Conservation (phyloP, 1,139 yeast genomes). For the Hansenula anomala region DNA sequence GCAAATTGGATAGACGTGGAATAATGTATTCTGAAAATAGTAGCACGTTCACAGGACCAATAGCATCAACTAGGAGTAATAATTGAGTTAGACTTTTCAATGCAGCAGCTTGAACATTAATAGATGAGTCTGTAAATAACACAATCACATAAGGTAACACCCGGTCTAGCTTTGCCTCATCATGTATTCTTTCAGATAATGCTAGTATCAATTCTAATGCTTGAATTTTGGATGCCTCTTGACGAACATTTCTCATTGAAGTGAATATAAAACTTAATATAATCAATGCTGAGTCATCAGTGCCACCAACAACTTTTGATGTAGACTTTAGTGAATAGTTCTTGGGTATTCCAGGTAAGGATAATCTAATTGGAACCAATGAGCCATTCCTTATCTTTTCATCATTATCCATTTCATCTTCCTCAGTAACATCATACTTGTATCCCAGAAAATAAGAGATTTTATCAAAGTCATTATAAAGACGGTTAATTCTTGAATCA, state of each 20-base stretch:
- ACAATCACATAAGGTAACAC: conserved; percentile 73
- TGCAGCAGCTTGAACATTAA: conserved; percentile 57
- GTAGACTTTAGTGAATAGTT: conserved; percentile 39
- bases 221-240: conserved; percentile 56
- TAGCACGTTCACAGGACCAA: conserved; percentile 71
- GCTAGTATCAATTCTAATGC: conserved; percentile 78
- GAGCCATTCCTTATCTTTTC: conserved; percentile 2
- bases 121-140: conserved; percentile 47
- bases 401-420: conserved; percentile 2
- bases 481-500: conserved; percentile 55
- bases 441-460: conserved; percentile 46
- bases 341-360: conserved; percentile 42
- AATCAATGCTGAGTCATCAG: conserved; percentile 54
- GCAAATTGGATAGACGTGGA: conserved; percentile 57
- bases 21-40: conserved; percentile 78
- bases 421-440: conserved; percentile 24
- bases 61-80: conserved; percentile 55
- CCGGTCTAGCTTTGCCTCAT: conserved; percentile 82
- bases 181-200: conserved; percentile 70
- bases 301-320: conserved; percentile 21
- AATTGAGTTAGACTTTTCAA: conserved; percentile 58
- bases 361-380: conserved; percentile 38
- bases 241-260: conserved; percentile 57
- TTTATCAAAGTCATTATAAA: conserved; percentile 51
- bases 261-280: conserved; percentile 62